Evolutionary conservation across 768 basidiomycete genomes (phyloP), one percentile per base, ranked within the genome.

Genomic region (Amanita molliuscula): DNA sequence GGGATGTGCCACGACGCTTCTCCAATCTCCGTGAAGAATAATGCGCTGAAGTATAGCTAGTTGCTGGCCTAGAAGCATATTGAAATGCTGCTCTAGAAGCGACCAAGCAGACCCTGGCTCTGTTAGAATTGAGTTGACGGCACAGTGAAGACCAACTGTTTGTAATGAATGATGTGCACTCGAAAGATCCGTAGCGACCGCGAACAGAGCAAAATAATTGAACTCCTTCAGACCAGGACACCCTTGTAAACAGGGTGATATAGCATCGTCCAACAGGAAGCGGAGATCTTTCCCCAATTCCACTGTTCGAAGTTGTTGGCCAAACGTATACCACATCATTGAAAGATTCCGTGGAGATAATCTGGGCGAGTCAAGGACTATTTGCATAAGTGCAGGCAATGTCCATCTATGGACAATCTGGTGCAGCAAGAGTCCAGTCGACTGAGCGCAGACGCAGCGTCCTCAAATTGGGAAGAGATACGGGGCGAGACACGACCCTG

Each of bases 211-310:
- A 59, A 71, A 74, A 57, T 78, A 84, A 60, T 81, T 77, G 54
- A 86, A 61, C 50, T 73, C 66, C 51, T 65, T 66, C 28, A 82
- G 67, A 26, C 62, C 64, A 0, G 71, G 63, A 54, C 79, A 79
- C 8, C 62, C 57, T 23, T 61, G 64, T 38, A 86, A 62, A 57
- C 79, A 72, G 6, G 59, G 47, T 4, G 70, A 57, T 44, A 84
- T 62, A 50, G 70, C 61, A 56, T 84, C 80, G 37, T 58, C 58
- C 48, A 76, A 59, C 38, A 73, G 64, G 60, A 84, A 84, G 35
- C 70, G 74, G 26, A 79, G 55, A 58, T 77, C 73, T 53, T 64
- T 71, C 29, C 82, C 81, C 49, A 84, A 71, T 56, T 84, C 82
- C 20, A 83, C 66, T 1, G 66, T 69, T 48, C 67, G 65, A 40